These are phyloP conservation scores for Phalaenopsis hybrid DNA, from an alignment of 116 monocot species.

Conservation along the genomic window DNA sequence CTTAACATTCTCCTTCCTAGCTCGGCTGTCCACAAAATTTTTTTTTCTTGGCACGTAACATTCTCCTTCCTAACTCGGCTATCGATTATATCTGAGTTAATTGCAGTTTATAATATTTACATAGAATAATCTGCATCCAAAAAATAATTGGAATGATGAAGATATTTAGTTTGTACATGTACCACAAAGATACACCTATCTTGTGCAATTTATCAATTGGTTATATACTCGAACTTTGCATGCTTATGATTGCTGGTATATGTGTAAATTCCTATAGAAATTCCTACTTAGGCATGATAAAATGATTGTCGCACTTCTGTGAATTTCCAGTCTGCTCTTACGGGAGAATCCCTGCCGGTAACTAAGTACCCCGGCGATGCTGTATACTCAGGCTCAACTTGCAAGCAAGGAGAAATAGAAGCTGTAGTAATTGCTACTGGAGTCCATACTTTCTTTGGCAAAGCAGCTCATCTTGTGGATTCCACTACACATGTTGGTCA, in stretches of 20 bases:
- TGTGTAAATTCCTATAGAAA: not conserved
- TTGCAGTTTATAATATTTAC: not conserved
- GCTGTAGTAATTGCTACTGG: slow-evolving; percentile 54
- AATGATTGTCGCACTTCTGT: not conserved
- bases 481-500: slow-evolving; percentile 46
- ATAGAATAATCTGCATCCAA: not conserved
- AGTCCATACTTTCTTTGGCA: slow-evolving; percentile 55
- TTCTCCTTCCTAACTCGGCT: too few relatives aligned
- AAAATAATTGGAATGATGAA: not conserved
- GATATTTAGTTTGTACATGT: not conserved
- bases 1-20: not conserved
- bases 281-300: slow-evolving; percentile 4
- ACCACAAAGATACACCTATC: not conserved
- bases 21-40: not conserved
- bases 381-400: slow-evolving; percentile 46
- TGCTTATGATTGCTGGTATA: not conserved
- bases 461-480: slow-evolving; percentile 54
- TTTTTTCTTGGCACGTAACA: not conserved
- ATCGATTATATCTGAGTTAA: not conserved
- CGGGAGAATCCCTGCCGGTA: slow-evolving; percentile 43
- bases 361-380: slow-evolving; percentile 41
- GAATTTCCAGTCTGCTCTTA: slow-evolving; percentile 38
- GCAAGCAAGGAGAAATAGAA: slow-evolving; percentile 57
- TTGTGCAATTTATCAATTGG: not conserved
- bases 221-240: not conserved